Evolutionary conservation across 2,329 filamentous ascomycete genomes (phyloP).

Genomic region (Fusarium sp.): DNA sequence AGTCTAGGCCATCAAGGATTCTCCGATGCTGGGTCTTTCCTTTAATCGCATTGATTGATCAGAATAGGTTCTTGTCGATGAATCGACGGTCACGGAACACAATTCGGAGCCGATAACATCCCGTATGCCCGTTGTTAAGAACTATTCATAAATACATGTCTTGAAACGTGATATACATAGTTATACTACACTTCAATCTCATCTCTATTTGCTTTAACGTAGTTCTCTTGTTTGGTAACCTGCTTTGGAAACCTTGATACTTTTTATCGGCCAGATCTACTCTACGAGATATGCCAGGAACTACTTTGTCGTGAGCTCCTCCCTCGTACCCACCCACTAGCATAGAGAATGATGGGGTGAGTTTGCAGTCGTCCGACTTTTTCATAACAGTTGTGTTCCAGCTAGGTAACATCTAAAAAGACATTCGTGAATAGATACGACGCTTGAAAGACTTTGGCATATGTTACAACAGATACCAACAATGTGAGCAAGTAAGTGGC

Average conservation of each 20-base stretch:
- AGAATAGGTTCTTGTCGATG: not conserved
- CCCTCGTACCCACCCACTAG: not conserved
- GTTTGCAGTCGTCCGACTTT: not conserved
- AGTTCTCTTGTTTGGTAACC: not conserved
- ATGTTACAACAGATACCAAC: not conserved
- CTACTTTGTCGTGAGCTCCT: not conserved
- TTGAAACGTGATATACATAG: not conserved
- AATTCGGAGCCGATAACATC: not conserved
- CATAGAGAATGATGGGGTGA: not conserved
- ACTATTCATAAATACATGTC: not conserved
- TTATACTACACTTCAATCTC: too few relatives aligned
- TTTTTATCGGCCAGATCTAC: accelerated
- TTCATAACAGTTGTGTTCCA: not conserved
- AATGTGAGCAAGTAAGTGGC: not conserved
- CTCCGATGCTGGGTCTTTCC: too few relatives aligned
- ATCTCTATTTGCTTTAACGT: not conserved
- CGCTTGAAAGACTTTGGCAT: not conserved
- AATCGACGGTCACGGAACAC: not conserved
- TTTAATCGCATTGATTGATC: not conserved
- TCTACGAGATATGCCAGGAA: not conserved
- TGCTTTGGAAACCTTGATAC: not conserved
- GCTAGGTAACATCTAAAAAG: not conserved
- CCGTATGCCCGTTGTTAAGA: not conserved
- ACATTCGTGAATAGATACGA: not conserved
- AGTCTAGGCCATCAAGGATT: too few relatives aligned